Evolutionary conservation across 2,329 filamentous ascomycete genomes (phyloP).

Genomic region (Fusarium sp.): DNA sequence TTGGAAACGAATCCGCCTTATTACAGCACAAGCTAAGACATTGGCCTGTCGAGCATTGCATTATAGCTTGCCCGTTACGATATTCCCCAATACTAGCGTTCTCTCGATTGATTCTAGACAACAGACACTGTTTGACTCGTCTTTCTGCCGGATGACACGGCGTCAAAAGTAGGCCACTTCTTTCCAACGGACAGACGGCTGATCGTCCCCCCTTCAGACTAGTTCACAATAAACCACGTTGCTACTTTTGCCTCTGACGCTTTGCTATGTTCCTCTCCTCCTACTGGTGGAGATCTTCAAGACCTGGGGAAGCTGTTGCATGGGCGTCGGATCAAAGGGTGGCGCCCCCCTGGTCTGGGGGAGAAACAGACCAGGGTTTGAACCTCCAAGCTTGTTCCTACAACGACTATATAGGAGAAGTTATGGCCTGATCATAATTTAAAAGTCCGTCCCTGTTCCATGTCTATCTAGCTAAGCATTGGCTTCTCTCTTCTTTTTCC

Average conservation of each 20-base stretch:
- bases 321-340: conserved; percentile 48
- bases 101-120: conserved; percentile 28
- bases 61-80: not conserved
- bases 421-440: conserved; percentile 32
- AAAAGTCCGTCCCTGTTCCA: conserved; percentile 37
- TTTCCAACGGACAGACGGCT: conserved; percentile 5
- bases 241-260: not conserved
- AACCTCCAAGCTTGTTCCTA: conserved; percentile 25
- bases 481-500: conserved; percentile 23
- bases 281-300: conserved; percentile 47
- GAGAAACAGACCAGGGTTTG: conserved; percentile 14
- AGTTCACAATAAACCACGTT: not conserved
- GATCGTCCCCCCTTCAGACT: not conserved
- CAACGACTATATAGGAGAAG: conserved; percentile 31
- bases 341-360: conserved; percentile 46
- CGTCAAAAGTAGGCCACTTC: conserved; percentile 15
- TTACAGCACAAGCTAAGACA: not conserved
- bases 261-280: conserved; percentile 34
- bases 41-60: not conserved
- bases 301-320: conserved; percentile 29
- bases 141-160: conserved; percentile 32
- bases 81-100: conserved; percentile 5
- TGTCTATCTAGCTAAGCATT: conserved; percentile 10
- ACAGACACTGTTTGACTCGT: conserved; percentile 18
- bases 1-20: not conserved